Percentiles rank a stretch among this genome's conserved stretches.
Evolutionary conservation across 2,329 filamentous ascomycete species (phyloP).

Genomic region (Calonectria henricotiae): DNA sequence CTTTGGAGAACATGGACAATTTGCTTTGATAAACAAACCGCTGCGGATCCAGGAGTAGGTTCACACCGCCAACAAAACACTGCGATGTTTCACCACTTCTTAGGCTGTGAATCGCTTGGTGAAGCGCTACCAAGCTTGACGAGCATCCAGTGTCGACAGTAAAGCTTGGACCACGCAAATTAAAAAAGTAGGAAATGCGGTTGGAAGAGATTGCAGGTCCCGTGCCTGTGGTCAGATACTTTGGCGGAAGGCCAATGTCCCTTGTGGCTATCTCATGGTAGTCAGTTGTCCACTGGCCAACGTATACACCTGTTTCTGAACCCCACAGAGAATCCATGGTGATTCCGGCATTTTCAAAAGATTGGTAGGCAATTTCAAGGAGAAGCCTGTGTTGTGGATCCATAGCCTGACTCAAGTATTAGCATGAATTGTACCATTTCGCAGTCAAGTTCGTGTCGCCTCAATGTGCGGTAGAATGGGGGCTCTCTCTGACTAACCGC

Average conservation of each 20-base stretch:
- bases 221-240: background rate
- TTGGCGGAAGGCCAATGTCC: slow-evolving; percentile 1
- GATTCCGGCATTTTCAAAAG: slow-evolving; percentile 10
- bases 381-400: slow-evolving; percentile 9
- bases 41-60: background rate
- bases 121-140: slow-evolving; percentile 11
- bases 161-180: slow-evolving; percentile 3
- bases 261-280: slow-evolving; percentile 8
- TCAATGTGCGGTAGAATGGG: background rate
- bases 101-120: slow-evolving; percentile 8
- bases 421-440: background rate
- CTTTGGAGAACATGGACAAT: slow-evolving; percentile 1
- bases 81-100: slow-evolving; percentile 1
- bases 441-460: too few relatives aligned
- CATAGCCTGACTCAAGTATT: background rate
- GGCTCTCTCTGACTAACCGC: background rate
- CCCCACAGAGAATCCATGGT: slow-evolving; percentile 2
- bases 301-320: slow-evolving; percentile 1
- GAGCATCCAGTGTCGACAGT: slow-evolving; percentile 7
- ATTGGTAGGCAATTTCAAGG: slow-evolving; percentile 2
- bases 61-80: background rate
- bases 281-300: slow-evolving; percentile 11
- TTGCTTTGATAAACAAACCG: slow-evolving; percentile 9
- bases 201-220: slow-evolving; percentile 2
- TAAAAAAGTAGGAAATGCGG: background rate